A percentile compares a stretch with the other conserved stretches of the same genome.
These are phyloP conservation scores for Mycena crocata DNA, from an alignment of 768 basidiomycete species.

Conservation along the genomic window DNA sequence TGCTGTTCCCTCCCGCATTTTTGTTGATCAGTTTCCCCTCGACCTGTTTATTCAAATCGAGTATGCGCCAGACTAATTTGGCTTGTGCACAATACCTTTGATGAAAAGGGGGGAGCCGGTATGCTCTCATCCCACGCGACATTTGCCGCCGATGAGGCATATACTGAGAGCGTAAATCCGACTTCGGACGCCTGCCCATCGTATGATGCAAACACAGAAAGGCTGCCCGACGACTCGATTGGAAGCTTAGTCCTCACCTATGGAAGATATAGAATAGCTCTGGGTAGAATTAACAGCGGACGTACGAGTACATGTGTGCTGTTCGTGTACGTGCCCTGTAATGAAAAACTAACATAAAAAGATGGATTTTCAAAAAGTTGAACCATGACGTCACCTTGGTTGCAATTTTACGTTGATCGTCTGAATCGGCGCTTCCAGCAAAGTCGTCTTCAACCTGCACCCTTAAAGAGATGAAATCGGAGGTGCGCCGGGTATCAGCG, in stretches of 20 bases:
- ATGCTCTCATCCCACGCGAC: conserved; percentile 62
- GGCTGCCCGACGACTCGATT: conserved; percentile 48
- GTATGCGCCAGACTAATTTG: background rate
- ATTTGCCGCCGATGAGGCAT: conserved; percentile 50
- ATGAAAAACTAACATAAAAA: background rate
- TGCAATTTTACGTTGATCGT: conserved; percentile 48
- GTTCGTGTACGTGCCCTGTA: conserved; percentile 64
- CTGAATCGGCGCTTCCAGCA: conserved; percentile 36
- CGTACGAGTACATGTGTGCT: conserved; percentile 61
- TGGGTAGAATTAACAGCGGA: background rate
- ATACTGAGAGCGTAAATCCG: conserved; percentile 77
- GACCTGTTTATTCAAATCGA: conserved; percentile 53
- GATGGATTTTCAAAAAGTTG: too few relatives aligned
- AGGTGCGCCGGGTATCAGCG: conserved; percentile 62
- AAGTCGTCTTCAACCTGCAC: conserved; percentile 60
- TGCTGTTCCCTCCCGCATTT: conserved; percentile 88
- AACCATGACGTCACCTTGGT: conserved; percentile 56
- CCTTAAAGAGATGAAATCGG: conserved; percentile 78
- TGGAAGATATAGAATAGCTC: background rate
- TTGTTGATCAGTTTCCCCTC: conserved; percentile 71
- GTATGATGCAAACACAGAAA: conserved; percentile 74
- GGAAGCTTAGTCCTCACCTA: conserved; percentile 54
- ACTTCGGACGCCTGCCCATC: conserved; percentile 72
- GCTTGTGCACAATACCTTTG: conserved; percentile 51
- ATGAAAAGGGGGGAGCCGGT: conserved; percentile 51